Percentiles rank a stretch among this genome's conserved stretches.
phyloP scores from a whole-genome alignment of 306 rosid species.

The Trifolium subterraneum region DNA sequence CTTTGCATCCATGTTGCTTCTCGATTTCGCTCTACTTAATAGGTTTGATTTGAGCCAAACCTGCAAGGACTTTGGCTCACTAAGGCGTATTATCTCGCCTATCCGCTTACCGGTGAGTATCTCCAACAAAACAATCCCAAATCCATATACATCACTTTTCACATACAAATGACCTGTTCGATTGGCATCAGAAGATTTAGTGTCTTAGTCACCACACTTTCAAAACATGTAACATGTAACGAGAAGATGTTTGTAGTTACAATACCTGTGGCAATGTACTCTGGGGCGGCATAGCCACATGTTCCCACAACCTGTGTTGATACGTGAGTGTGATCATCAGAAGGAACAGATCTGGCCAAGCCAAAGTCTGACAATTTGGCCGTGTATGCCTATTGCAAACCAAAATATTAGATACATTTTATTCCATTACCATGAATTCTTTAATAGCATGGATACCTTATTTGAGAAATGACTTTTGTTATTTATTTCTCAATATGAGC shows the following conservation, averaged over 20 bases:
- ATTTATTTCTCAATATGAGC: slow-evolving; percentile 5
- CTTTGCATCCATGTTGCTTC: slow-evolving; percentile 67
- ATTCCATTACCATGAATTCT: neutral
- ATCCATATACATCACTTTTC: slow-evolving; percentile 87
- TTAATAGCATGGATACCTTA: slow-evolving; percentile 1
- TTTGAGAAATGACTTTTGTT: slow-evolving; percentile 12
- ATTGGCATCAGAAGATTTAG: slow-evolving; percentile 27
- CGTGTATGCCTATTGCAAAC: slow-evolving; percentile 57
- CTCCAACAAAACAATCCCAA: slow-evolving; percentile 84
- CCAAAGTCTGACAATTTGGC: slow-evolving; percentile 91
- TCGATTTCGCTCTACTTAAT: slow-evolving; percentile 62
- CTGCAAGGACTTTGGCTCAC: slow-evolving; percentile 43
- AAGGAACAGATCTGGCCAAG: slow-evolving; percentile 71
- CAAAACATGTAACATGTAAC: slow-evolving; percentile 4
- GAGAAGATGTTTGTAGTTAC: slow-evolving; percentile 29
- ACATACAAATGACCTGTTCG: slow-evolving; percentile 72
- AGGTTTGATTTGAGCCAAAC: slow-evolving; percentile 79
- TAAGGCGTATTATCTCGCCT: slow-evolving; percentile 47
- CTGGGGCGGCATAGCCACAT: slow-evolving; percentile 84
- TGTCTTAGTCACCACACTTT: neutral
- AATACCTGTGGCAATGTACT: slow-evolving; percentile 76
- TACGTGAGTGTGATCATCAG: slow-evolving; percentile 68
- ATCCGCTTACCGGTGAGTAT: slow-evolving; percentile 69
- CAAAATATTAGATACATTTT: slow-evolving; percentile 26
- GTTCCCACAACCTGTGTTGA: slow-evolving; percentile 80